Conservation (phyloP, 2,329 filamentous ascomycete genomes). For the Colletotrichum sp. region DNA sequence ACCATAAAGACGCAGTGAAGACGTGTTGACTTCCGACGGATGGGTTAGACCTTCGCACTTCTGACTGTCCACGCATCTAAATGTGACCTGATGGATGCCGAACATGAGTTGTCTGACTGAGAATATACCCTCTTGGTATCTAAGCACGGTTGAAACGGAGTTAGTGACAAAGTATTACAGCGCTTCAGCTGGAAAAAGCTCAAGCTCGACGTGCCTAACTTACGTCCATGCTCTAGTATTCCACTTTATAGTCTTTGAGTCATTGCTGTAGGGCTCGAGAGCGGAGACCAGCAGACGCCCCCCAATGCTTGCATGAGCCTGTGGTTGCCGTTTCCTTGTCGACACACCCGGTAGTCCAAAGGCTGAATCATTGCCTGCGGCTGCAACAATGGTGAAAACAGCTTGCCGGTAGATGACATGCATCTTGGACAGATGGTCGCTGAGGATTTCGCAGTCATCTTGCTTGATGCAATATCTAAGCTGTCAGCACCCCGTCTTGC, state of each 20-base stretch:
- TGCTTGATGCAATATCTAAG: not conserved
- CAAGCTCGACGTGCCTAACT: fast-evolving
- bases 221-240: not conserved
- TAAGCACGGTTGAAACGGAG: not conserved
- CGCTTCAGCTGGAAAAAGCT: not conserved
- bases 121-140: not conserved
- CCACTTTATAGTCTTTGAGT: not conserved
- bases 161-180: fast-evolving
- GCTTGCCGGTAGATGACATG: not conserved
- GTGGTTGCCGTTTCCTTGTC: not conserved
- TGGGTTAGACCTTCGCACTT: not conserved
- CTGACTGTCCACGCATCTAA: not conserved
- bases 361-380: fast-evolving
- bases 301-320: not conserved
- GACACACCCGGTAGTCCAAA: not conserved
- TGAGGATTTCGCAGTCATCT: not conserved
- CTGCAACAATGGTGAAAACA: not conserved
- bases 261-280: not conserved
- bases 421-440: not conserved
- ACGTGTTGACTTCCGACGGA: not conserved
- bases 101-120: not conserved
- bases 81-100: not conserved
- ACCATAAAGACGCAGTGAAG: not conserved
- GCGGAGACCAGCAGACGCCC: not conserved
- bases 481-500: not conserved